These are phyloP conservation scores for Symbiotaphrina buchneri DNA, from an alignment of 495 filamentous ascomycete species.

Conservation along the genomic window DNA sequence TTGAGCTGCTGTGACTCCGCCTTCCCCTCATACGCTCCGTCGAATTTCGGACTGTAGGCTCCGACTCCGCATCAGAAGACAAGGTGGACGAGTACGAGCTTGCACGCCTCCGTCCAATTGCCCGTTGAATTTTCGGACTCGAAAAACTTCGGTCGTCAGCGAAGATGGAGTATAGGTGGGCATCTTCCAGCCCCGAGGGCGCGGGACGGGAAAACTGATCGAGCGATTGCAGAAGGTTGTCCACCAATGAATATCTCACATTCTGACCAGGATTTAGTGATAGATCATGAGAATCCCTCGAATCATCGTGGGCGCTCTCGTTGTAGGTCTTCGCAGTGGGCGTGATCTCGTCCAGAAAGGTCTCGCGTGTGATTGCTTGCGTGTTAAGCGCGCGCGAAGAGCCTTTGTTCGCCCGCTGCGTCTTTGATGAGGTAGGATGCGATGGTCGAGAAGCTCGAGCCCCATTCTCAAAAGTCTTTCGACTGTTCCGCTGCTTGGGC, in stretches of 20 bases:
- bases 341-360: constrained; percentile 12
- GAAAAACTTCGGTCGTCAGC: constrained; percentile 15
- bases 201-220: constrained; percentile 43
- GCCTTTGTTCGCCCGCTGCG: too few relatives aligned
- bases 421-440: too few relatives aligned
- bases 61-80: too few relatives aligned
- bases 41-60: too few relatives aligned
- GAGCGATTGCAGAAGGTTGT: constrained; percentile 79
- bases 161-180: constrained; percentile 19
- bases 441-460: too few relatives aligned
- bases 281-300: constrained; percentile 66
- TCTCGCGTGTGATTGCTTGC: constrained; percentile 7
- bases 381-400: too few relatives aligned
- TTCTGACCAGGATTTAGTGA: constrained; percentile 53
- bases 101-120: too few relatives aligned
- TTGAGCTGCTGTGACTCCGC: constrained; percentile 67
- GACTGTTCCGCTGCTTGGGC: too few relatives aligned
- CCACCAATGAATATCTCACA: constrained; percentile 67
- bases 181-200: constrained; percentile 17
- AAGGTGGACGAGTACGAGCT: constrained; percentile 58
- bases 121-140: too few relatives aligned
- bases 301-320: constrained; percentile 1
- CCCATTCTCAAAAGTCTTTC: too few relatives aligned
- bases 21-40: constrained; percentile 33
- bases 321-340: constrained; percentile 7